phyloP scores from a whole-genome alignment of 192 early-diverging fungal genomes.

The Gonapodya prolifera region DNA sequence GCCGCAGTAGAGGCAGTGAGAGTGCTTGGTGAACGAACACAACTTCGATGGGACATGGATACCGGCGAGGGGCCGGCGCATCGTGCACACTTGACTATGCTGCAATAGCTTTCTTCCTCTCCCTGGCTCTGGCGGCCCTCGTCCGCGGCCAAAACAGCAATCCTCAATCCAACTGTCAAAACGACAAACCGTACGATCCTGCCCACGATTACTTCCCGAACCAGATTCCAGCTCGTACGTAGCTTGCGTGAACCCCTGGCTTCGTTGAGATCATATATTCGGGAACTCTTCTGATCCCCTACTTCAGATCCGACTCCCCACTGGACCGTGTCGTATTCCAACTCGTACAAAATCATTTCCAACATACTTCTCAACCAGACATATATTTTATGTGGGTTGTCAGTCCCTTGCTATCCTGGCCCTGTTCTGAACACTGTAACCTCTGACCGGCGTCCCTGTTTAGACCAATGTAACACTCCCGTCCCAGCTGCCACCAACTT shows the following conservation, averaged over 20 bases:
- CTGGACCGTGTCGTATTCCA: constrained; percentile 46
- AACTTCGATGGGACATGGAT: no score
- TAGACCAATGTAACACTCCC: neutral
- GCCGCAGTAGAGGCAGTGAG: no score
- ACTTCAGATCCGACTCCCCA: neutral
- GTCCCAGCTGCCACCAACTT: neutral
- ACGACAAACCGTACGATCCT: neutral
- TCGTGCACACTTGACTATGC: no score
- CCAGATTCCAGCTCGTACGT: neutral
- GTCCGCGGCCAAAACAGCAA: neutral
- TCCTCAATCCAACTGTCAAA: neutral
- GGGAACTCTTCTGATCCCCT: neutral
- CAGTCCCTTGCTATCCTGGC: neutral
- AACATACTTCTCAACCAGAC: constrained; percentile 36
- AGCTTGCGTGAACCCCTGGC: neutral
- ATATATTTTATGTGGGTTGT: constrained; percentile 58
- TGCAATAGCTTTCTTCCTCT: neutral
- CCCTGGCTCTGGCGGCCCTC: neutral
- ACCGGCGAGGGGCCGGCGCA: no score
- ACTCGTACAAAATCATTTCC: constrained; percentile 51
- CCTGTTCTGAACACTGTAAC: neutral
- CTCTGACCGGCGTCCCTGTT: neutral
- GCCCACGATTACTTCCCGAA: neutral
- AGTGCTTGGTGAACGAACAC: no score
- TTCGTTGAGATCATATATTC: neutral